These are phyloP conservation scores for Penicillium sp. DNA, from an alignment of 2,329 filamentous ascomycete species.

Conservation along the genomic window DNA sequence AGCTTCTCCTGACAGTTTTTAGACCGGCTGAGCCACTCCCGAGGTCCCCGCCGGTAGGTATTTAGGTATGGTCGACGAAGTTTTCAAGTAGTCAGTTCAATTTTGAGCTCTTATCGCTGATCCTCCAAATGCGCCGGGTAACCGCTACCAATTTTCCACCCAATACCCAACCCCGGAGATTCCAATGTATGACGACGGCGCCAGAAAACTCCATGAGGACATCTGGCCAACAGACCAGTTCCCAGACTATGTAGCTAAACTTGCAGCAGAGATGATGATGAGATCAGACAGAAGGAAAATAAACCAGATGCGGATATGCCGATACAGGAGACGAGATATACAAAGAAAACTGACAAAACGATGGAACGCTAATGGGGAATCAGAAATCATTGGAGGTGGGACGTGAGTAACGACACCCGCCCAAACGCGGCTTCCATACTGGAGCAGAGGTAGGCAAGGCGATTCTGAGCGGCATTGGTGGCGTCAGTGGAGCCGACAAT, in stretches of 20 bases:
- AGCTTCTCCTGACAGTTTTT: too few relatives aligned
- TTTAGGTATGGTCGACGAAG: too few relatives aligned
- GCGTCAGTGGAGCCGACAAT: constrained; percentile 45
- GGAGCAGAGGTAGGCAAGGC: constrained; percentile 35
- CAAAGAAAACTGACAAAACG: constrained; percentile 18
- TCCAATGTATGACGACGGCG: too few relatives aligned
- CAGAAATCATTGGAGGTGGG: constrained; percentile 37
- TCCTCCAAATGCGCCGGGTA: too few relatives aligned
- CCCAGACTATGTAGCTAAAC: constrained; percentile 11
- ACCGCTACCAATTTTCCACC: too few relatives aligned
- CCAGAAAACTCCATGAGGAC: not conserved
- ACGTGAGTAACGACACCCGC: constrained; percentile 37
- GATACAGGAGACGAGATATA: constrained; percentile 16
- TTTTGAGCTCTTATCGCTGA: too few relatives aligned
- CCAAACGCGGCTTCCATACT: constrained; percentile 42
- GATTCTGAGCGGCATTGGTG: constrained; percentile 25
- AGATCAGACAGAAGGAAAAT: not conserved
- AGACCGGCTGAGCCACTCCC: too few relatives aligned
- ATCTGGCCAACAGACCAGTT: constrained; percentile 7
- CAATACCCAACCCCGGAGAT: too few relatives aligned
- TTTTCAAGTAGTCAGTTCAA: too few relatives aligned
- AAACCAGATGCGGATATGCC: constrained; percentile 3
- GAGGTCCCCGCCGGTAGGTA: too few relatives aligned
- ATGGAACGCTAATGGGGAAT: constrained; percentile 27
- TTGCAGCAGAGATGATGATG: not conserved